Conservation (phyloP, 192 early-diverging fungal species). For the Coemansia sp. region DNA sequence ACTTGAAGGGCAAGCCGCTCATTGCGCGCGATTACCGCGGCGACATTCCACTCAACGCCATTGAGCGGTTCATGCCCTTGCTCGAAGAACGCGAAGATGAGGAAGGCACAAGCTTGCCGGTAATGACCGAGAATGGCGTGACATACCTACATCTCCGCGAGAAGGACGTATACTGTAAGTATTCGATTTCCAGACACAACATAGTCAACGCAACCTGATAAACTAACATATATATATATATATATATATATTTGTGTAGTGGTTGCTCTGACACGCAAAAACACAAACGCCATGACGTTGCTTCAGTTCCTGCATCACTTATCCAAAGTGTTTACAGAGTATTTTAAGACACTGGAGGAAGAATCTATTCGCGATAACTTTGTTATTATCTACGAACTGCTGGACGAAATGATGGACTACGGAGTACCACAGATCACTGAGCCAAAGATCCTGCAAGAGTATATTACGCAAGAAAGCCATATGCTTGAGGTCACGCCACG, state of each 20-base stretch:
- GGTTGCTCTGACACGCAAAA: conserved; percentile 94
- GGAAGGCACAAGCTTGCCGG: conserved; percentile 82
- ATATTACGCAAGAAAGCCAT: conserved; percentile 97
- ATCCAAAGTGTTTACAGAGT: conserved; percentile 88
- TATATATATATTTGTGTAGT: conserved; percentile 41
- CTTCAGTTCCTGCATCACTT: conserved; percentile 95
- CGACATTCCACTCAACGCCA: conserved; percentile 93
- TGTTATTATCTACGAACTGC: conserved; percentile 86
- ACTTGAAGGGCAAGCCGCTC: conserved; percentile 98
- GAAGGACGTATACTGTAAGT: conserved; percentile 91
- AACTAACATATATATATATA: neutral
- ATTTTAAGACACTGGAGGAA: conserved; percentile 89
- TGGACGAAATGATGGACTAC: conserved; percentile 95
- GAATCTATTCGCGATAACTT: conserved; percentile 91
- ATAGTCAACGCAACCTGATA: neutral
- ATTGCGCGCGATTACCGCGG: conserved; percentile 98
- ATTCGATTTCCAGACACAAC: conserved; percentile 21
- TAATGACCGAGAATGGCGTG: conserved; percentile 94
- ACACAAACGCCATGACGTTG: conserved; percentile 95
- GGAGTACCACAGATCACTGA: conserved; percentile 89
- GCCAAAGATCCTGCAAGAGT: conserved; percentile 86
- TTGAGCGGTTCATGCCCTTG: conserved; percentile 98
- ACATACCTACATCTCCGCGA: conserved; percentile 93
- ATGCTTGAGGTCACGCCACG: conserved; percentile 89
- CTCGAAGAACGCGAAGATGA: conserved; percentile 93